A percentile compares a stretch with the other conserved stretches of the same genome.
Conservation (phyloP, 306 rosid species). For the Quillaja saponaria region DNA sequence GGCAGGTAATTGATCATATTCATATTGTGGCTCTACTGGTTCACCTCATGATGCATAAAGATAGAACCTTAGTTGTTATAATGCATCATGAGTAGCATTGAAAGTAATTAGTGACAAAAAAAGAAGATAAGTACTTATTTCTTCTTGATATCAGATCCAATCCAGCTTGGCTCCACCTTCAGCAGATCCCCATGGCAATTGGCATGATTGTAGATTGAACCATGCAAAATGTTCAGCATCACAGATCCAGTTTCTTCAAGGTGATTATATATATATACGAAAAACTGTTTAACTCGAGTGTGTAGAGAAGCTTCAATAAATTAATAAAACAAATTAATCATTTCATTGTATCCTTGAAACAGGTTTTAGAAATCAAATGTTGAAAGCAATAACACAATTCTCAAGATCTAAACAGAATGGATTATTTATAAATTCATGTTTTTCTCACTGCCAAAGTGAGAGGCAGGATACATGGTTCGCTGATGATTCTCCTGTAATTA, state of each 20-base stretch:
- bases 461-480: conserved; percentile 96
- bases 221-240: conserved; percentile 63
- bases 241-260: conserved; percentile 81
- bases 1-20: conserved; percentile 71
- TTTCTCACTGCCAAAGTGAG: conserved; percentile 95
- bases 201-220: conserved; percentile 86
- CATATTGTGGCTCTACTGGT: conserved; percentile 9
- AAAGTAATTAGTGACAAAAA: conserved; percentile 18
- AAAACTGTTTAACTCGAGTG: conserved; percentile 13
- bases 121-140: conserved; percentile 9
- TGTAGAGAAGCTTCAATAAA: conserved; percentile 3
- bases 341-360: conserved; percentile 24
- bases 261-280: conserved; percentile 37
- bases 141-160: conserved; percentile 60
- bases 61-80: not conserved
- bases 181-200: conserved; percentile 82
- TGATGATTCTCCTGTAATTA: conserved; percentile 65
- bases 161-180: conserved; percentile 91
- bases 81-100: too few relatives aligned
- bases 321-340: not conserved
- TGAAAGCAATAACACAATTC: conserved; percentile 53
- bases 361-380: conserved; percentile 90
- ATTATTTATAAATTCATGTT: conserved; percentile 79
- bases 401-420: conserved; percentile 64
- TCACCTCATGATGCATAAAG: conserved; percentile 1